phyloP scores from a whole-genome alignment of 768 basidiomycete species.

The Roridomyces roridus region DNA sequence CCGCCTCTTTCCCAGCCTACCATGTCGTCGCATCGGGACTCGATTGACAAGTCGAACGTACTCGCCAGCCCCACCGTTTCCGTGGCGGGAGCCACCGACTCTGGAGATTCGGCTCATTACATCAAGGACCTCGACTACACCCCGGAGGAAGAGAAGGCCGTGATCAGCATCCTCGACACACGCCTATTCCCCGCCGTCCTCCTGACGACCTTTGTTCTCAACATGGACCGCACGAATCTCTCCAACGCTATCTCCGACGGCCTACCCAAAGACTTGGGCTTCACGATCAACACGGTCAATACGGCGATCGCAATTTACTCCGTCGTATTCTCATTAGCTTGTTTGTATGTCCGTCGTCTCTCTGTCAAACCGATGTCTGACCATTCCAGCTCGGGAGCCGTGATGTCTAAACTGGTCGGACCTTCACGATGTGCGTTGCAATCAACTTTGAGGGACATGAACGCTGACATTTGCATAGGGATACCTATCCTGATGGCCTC shows the following conservation, averaged over 20 bases:
- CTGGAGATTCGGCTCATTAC: not conserved
- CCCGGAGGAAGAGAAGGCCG: slow-evolving; percentile 2
- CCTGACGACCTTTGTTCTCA: slow-evolving; percentile 23
- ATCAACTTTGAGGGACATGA: not conserved
- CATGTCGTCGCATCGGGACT: not conserved
- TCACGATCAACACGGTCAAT: slow-evolving; percentile 46
- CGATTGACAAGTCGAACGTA: not conserved
- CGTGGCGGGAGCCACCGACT: not conserved
- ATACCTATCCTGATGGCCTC: slow-evolving; percentile 40
- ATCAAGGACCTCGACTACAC: slow-evolving; percentile 12
- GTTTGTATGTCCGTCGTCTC: slow-evolving; percentile 25
- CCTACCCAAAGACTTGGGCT: slow-evolving; percentile 43
- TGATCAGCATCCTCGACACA: slow-evolving; percentile 6
- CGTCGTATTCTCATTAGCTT: slow-evolving; percentile 40
- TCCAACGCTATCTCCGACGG: slow-evolving; percentile 50
- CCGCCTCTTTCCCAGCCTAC: not conserved
- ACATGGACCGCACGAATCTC: slow-evolving; percentile 50
- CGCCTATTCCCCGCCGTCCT: slow-evolving; percentile 9
- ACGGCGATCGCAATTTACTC: slow-evolving; percentile 43
- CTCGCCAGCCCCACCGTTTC: not conserved
- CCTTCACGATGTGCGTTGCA: slow-evolving; percentile 40
- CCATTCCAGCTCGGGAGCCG: slow-evolving; percentile 34
- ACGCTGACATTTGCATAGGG: slow-evolving; percentile 27
- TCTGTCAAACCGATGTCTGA: not conserved
- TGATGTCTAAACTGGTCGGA: slow-evolving; percentile 45